A percentile compares a stretch with the other conserved stretches of the same genome.
phyloP scores from a whole-genome alignment of 495 filamentous ascomycete species.

The Hyaloscypha variabilis region DNA sequence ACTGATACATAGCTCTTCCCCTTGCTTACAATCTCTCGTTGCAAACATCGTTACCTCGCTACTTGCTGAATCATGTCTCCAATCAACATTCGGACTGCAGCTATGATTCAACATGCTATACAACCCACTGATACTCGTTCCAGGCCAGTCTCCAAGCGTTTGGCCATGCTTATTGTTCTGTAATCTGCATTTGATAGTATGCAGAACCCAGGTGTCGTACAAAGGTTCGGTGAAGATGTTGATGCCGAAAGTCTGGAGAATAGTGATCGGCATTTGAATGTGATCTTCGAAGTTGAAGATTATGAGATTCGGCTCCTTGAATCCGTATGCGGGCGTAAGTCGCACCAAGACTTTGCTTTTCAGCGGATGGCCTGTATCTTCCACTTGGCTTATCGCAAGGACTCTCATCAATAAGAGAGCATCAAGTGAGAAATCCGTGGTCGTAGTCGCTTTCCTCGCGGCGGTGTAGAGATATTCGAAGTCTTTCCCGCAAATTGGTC shows the following conservation, averaged over 20 bases:
- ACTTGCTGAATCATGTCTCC: slow-evolving; percentile 18
- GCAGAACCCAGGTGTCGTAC: slow-evolving; percentile 24
- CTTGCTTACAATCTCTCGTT: slow-evolving; percentile 20
- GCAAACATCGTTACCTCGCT: slow-evolving; percentile 23
- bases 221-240: slow-evolving; percentile 17
- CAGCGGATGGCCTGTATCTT: slow-evolving; percentile 18
- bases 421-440: slow-evolving; percentile 21
- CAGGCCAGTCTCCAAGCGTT: slow-evolving; percentile 11
- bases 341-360: slow-evolving; percentile 12
- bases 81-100: slow-evolving; percentile 27
- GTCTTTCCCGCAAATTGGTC: slow-evolving; percentile 19
- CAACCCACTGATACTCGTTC: slow-evolving; percentile 12
- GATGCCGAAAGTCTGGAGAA: slow-evolving; percentile 20
- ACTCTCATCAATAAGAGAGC: slow-evolving; percentile 17
- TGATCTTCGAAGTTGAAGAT: slow-evolving; percentile 23
- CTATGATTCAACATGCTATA: slow-evolving; percentile 25
- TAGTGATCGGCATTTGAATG: slow-evolving; percentile 14
- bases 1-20: slow-evolving; percentile 26
- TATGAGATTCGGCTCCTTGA: slow-evolving; percentile 15
- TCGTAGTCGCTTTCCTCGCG: slow-evolving; percentile 12
- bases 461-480: slow-evolving; percentile 19
- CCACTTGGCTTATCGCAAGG: slow-evolving; percentile 13
- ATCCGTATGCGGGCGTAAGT: slow-evolving; percentile 21
- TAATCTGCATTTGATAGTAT: slow-evolving; percentile 22
- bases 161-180: slow-evolving; percentile 28